Base-by-base conservation (phyloP, 768 basidiomycete species). In the Dictyophora rubrovolvata region DNA sequence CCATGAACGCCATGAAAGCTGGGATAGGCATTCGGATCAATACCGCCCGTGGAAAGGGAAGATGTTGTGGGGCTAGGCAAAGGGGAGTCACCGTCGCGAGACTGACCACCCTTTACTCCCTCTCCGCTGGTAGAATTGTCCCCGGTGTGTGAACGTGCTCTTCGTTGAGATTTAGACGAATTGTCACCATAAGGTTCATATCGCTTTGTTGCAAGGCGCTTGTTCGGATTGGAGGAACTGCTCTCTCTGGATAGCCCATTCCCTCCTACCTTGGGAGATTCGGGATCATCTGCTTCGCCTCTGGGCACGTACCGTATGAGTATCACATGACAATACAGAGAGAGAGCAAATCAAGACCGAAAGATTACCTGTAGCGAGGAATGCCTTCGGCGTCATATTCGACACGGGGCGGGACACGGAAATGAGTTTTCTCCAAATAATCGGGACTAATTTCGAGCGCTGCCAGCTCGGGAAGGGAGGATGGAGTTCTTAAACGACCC, bases 351-450 rank as follows among this genome's bases (percentile, higher is more conserved):
- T 21, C 14, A 14, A 12, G 14, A 54, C 5, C 12, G 23, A 11
- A 50, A 16, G 18, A 59, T 50, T 34, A 64, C 61, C 68, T 79
- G 69, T 94, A 96, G 35, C 87, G 79, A 28, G 84, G 84, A 16
- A 87, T 66, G 53, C 93, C 93, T 69, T 95, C 92, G 5, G 81
- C 76, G 49, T 88, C 93, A 22, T 89, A 74, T 65, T 94, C 91
- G 52, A 93, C 86, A 70, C 89, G 83, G 34, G 93, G 93, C 3
- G 92, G 90, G 66, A 89, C 85, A 36, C 94, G 83, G 64, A 97
- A 98, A 67, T 93, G 89, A 0, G 87, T 88, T 66, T 89, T 89
- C 67, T 92, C 86, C 55, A 98, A 81, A 65, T 93, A 93, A 64
- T 89, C 86, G 5, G 87, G 83, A 62, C 83, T 86, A 68, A 97